Conservation (phyloP, 306 rosid genomes). For the Vicia faba region DNA sequence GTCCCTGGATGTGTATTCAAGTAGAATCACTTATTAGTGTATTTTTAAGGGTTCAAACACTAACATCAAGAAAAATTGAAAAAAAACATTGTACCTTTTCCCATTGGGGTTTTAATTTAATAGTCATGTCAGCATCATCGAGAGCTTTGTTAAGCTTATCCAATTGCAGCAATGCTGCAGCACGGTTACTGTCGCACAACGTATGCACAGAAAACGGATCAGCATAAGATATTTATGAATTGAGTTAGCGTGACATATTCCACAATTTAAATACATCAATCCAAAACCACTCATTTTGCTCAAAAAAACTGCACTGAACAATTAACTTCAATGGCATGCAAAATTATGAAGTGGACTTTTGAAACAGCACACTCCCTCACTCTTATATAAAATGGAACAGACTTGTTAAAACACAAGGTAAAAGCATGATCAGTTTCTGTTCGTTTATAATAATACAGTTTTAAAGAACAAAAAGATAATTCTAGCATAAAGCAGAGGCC, state of each 20-base stretch:
- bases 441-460: too few species aligned
- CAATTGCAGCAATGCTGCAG: slow-evolving; percentile 94
- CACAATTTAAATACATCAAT: slow-evolving; percentile 4
- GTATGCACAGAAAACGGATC: slow-evolving; percentile 35
- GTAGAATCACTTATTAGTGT: slow-evolving; percentile 21
- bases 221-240: slow-evolving; percentile 24
- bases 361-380: background rate
- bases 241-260: slow-evolving; percentile 1
- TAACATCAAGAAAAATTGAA: slow-evolving; percentile 1
- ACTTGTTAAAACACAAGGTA: too few species aligned
- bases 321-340: background rate
- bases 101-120: slow-evolving; percentile 88
- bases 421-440: too few species aligned
- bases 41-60: slow-evolving; percentile 31
- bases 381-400: too few species aligned
- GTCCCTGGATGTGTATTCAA: slow-evolving; percentile 68
- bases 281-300: slow-evolving; percentile 5
- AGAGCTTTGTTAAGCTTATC: slow-evolving; percentile 95
- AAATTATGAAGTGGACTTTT: background rate
- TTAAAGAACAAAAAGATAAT: too few species aligned
- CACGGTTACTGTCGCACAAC: slow-evolving; percentile 78
- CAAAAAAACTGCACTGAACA: background rate
- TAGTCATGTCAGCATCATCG: slow-evolving; percentile 91
- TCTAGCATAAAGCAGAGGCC: too few species aligned
- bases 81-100: slow-evolving; percentile 64